Conservation (phyloP, 257 asterid species). For the Ilex asprella region DNA sequence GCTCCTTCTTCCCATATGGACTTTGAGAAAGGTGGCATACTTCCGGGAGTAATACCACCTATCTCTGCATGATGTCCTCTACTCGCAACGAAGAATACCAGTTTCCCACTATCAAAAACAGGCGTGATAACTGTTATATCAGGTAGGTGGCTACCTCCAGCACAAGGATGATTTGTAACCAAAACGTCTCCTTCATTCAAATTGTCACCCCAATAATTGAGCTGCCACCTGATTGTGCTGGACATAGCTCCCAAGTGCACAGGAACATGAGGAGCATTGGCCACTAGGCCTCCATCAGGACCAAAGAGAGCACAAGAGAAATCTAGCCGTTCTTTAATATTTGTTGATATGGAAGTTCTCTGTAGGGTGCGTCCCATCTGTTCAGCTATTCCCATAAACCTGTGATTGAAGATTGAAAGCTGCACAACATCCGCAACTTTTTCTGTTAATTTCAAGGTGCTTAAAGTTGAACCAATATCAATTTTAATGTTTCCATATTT, state of each 20-base stretch:
- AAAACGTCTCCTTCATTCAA: slow-evolving; percentile 86
- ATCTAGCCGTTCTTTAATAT: slow-evolving; percentile 88
- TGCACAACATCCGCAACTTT: slow-evolving; percentile 95
- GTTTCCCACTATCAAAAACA: slow-evolving; percentile 56
- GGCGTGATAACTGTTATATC: slow-evolving; percentile 95
- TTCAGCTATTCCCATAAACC: slow-evolving; percentile 98
- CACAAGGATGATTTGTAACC: slow-evolving; percentile 90
- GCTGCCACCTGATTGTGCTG: slow-evolving; percentile 94
- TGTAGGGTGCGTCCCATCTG: slow-evolving; percentile 99
- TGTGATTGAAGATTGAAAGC: slow-evolving; percentile 85
- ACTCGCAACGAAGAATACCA: slow-evolving; percentile 89
- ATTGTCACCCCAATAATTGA: slow-evolving; percentile 68
- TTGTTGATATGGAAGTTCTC: slow-evolving; percentile 92
- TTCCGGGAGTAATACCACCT: slow-evolving; percentile 98
- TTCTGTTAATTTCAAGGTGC: slow-evolving; percentile 36
- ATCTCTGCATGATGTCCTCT: slow-evolving; percentile 98
- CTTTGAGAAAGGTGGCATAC: slow-evolving; percentile 99
- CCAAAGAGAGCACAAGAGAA: slow-evolving; percentile 96
- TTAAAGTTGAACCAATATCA: slow-evolving; percentile 41
- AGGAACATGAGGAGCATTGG: slow-evolving; percentile 99
- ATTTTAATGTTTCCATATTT: slow-evolving; percentile 78
- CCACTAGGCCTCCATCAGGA: slow-evolving; percentile 93
- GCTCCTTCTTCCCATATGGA: slow-evolving; percentile 98
- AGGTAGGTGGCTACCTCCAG: slow-evolving; percentile 97
- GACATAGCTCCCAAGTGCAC: slow-evolving; percentile 99